Conservation (phyloP, 805 yeast species). For the Clavispora phyllophila region DNA sequence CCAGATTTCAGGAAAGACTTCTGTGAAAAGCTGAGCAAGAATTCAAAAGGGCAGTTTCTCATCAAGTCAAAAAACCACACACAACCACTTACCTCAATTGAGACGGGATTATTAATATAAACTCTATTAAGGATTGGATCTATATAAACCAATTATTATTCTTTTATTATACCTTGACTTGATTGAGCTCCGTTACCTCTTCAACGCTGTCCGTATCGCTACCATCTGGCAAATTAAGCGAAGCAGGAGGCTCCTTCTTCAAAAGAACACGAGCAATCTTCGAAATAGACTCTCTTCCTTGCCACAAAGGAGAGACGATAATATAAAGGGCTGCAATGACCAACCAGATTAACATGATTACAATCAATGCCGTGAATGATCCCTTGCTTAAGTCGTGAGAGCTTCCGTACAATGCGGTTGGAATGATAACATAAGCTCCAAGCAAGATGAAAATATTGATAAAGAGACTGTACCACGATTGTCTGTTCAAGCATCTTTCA, state of each 20-base stretch:
- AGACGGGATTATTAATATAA: too few relatives aligned
- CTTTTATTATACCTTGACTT: not conserved
- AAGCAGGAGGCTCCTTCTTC: not conserved
- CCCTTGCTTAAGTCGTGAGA: slow-evolving; percentile 28
- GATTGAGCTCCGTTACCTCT: not conserved
- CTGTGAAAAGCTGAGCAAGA: not conserved
- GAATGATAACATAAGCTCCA: slow-evolving; percentile 21
- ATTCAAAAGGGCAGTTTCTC: too few relatives aligned
- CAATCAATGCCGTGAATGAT: slow-evolving; percentile 32
- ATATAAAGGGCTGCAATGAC: slow-evolving; percentile 31
- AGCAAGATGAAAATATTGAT: slow-evolving; percentile 19
- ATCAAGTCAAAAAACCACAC: too few relatives aligned
- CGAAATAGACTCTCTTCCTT: slow-evolving; percentile 20
- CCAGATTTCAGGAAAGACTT: slow-evolving; percentile 15
- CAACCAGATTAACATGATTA: slow-evolving; percentile 35
- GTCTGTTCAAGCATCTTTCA: slow-evolving; percentile 16
- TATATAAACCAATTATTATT: too few relatives aligned
- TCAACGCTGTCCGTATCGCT: not conserved
- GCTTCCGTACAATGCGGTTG: slow-evolving; percentile 29
- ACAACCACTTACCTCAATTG: too few relatives aligned
- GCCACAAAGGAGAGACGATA: slow-evolving; percentile 32
- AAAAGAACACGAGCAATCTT: not conserved
- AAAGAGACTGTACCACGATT: slow-evolving; percentile 18
- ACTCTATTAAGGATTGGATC: too few relatives aligned
- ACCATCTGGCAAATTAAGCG: not conserved